A percentile compares a stretch with the other conserved stretches of the same genome.
Conservation (phyloP, 2,329 filamentous ascomycete genomes). For the Venturiaceae sp. region DNA sequence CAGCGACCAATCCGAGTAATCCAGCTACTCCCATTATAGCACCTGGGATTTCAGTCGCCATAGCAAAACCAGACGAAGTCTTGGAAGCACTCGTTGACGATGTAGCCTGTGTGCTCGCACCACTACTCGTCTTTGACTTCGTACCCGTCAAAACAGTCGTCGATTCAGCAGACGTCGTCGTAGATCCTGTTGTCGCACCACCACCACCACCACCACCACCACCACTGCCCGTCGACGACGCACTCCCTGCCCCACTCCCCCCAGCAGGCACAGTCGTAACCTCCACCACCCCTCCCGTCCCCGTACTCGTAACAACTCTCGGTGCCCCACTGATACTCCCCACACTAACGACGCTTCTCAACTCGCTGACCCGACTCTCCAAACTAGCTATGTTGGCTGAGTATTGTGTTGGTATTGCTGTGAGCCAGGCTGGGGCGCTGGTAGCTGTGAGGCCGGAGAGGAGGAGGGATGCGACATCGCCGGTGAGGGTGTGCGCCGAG, state of each 20-base stretch:
- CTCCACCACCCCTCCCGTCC: constrained; percentile 11
- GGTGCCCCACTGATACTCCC: not conserved
- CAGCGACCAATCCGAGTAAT: constrained; percentile 9
- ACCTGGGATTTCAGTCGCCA: constrained; percentile 9
- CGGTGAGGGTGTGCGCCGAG: constrained; percentile 16
- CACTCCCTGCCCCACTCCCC: constrained; percentile 15
- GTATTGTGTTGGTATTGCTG: constrained; percentile 18
- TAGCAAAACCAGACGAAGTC: constrained; percentile 8
- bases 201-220: constrained; percentile 5
- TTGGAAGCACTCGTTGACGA: not conserved
- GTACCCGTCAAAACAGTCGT: too few relatives aligned
- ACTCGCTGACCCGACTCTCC: constrained; percentile 15
- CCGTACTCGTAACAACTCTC: not conserved
- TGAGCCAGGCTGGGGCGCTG: constrained; percentile 17
- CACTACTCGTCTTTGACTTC: not conserved
- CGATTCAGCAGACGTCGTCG: too few relatives aligned
- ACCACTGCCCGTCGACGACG: constrained; percentile 16
- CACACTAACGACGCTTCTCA: constrained; percentile 12
- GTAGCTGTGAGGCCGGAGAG: constrained; percentile 15
- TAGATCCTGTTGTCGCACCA: too few relatives aligned
- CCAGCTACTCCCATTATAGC: constrained; percentile 9
- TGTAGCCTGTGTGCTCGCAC: not conserved
- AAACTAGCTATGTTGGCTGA: constrained; percentile 16
- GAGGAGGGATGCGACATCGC: constrained; percentile 18
- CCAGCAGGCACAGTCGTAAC: constrained; percentile 11